A percentile compares a stretch with the other conserved stretches of the same genome.
These are phyloP conservation scores for Stereum hirsutum DNA, from an alignment of 1,284 basidiomycete genomes.

Conservation along the genomic window DNA sequence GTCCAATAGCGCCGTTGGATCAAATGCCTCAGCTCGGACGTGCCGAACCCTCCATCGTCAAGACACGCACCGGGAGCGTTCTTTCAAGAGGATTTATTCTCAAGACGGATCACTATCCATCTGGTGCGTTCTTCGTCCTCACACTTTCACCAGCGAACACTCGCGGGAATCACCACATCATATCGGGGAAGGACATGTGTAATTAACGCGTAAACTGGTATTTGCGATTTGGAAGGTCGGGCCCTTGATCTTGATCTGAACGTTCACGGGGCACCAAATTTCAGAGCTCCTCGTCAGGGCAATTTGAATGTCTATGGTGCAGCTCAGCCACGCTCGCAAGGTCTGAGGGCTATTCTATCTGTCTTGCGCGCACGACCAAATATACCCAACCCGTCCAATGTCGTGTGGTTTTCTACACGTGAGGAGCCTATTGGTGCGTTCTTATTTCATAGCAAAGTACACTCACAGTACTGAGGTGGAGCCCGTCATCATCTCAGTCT, in stretches of 20 bases:
- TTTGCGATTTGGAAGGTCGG: no score
- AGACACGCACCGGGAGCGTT: conserved; percentile 82
- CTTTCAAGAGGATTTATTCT: conserved; percentile 86
- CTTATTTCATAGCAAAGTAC: conserved; percentile 2
- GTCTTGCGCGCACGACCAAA: conserved; percentile 75
- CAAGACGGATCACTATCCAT: conserved; percentile 91
- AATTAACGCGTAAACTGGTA: no score
- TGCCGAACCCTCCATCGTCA: conserved; percentile 71
- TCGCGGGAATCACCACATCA: background rate
- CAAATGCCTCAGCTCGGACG: conserved; percentile 51
- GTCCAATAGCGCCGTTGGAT: conserved; percentile 30
- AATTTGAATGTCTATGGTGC: conserved; percentile 87
- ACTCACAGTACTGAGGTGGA: conserved; percentile 7
- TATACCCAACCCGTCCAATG: conserved; percentile 51
- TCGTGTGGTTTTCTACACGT: conserved; percentile 80
- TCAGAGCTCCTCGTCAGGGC: conserved; percentile 71
- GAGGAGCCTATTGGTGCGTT: conserved; percentile 70
- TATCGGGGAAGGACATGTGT: background rate
- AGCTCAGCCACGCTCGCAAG: conserved; percentile 92
- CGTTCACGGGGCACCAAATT: conserved; percentile 93
- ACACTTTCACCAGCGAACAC: no score
- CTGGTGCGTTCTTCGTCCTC: conserved; percentile 42
- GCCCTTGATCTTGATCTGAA: conserved; percentile 89
- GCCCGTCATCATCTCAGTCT: conserved; percentile 39
- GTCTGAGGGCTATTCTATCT: conserved; percentile 86